A percentile compares a stretch with the other conserved stretches of the same genome.
Conservation (phyloP, 2,329 filamentous ascomycete species). For the Passalora sequoiae region DNA sequence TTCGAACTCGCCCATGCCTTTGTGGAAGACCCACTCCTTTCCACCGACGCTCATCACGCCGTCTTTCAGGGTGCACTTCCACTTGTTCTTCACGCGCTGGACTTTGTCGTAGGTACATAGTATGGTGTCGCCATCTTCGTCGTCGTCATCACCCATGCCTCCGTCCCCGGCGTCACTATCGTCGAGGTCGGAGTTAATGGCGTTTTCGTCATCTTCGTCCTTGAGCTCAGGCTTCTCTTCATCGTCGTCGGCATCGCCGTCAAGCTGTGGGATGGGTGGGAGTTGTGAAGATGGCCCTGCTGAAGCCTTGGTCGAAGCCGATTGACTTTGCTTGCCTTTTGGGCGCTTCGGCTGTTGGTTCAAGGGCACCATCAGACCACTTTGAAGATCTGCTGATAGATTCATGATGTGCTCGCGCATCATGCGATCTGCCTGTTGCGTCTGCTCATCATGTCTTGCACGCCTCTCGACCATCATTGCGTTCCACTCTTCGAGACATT, state of each 20-base stretch:
- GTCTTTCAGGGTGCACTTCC: conserved; percentile 98
- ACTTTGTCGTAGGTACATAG: conserved; percentile 99
- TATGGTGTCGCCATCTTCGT: conserved; percentile 84
- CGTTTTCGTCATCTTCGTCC: conserved; percentile 70
- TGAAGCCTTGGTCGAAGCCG: conserved; percentile 5
- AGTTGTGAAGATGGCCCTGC: conserved; percentile 6
- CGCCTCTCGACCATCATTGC: conserved; percentile 57
- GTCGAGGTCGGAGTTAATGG: conserved; percentile 97
- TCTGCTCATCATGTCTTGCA: conserved; percentile 47
- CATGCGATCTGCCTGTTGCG: conserved; percentile 59
- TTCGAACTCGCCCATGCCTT: conserved; percentile 94
- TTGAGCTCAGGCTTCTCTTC: conserved; percentile 39
- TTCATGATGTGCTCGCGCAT: conserved; percentile 64
- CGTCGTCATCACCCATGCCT: conserved; percentile 56
- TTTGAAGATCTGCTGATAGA: conserved; percentile 64
- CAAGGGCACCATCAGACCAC: conserved; percentile 70
- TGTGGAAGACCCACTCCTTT: conserved; percentile 93
- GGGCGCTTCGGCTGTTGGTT: conserved; percentile 43
- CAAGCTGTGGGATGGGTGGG: conserved; percentile 41
- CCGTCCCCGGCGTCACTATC: conserved; percentile 76
- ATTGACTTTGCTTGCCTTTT: conserved; percentile 31
- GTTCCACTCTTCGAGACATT: conserved; percentile 52
- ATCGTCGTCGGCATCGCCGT: conserved; percentile 55
- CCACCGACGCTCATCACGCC: conserved; percentile 89
- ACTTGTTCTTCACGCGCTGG: conserved; percentile 92